phyloP scores from a whole-genome alignment of 2,329 filamentous ascomycete species.

The Penicillium sp. region DNA sequence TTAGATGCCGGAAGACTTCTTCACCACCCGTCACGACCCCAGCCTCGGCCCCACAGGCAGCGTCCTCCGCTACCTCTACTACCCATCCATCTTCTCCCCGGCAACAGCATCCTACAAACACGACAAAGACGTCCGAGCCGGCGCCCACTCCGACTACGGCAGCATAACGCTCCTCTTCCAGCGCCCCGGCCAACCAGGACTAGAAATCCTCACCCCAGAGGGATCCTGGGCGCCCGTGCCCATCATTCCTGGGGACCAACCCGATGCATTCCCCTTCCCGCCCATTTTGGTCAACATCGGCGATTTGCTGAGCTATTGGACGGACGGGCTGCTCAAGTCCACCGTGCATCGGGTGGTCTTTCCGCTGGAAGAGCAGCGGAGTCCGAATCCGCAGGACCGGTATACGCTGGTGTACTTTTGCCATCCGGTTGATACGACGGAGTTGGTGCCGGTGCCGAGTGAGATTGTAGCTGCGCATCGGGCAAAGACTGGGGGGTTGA shows the following conservation, averaged over 20 bases:
- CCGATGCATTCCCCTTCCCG: constrained; percentile 56
- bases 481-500: constrained; percentile 30
- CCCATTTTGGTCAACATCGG: constrained; percentile 76
- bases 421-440: constrained; percentile 61
- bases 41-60: constrained; percentile 55
- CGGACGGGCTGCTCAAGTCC: constrained; percentile 79
- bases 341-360: constrained; percentile 91
- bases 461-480: constrained; percentile 50
- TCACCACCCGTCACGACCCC: constrained; percentile 63
- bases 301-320: constrained; percentile 82
- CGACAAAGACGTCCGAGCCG: constrained; percentile 74
- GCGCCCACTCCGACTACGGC: constrained; percentile 88
- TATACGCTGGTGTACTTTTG: constrained; percentile 67
- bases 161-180: constrained; percentile 77
- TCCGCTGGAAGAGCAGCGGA: constrained; percentile 46
- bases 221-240: constrained; percentile 66
- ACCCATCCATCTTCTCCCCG: constrained; percentile 61
- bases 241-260: constrained; percentile 57
- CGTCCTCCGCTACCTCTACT: constrained; percentile 73
- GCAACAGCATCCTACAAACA: constrained; percentile 50
- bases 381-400: constrained; percentile 51
- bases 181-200: constrained; percentile 77
- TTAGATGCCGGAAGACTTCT: constrained; percentile 57
- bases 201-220: constrained; percentile 73
- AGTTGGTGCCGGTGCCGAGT: constrained; percentile 61